Evolutionary conservation across 495 filamentous ascomycete species (phyloP).

Genomic region (Aspergillus conjunctus): DNA sequence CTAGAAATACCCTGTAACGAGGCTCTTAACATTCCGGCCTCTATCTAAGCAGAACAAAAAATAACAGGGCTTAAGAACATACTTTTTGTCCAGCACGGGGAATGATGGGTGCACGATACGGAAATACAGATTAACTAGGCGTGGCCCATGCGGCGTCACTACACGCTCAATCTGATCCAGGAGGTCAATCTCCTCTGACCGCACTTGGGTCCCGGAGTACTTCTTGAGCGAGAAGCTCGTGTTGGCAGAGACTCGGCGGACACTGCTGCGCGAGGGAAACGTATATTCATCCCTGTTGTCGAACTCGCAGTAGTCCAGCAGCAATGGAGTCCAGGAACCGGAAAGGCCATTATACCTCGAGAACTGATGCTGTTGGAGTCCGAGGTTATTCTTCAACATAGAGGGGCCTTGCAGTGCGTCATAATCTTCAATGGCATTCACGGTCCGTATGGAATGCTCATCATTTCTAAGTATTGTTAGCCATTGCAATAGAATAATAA

Average conservation of each 20-base stretch:
- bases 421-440: constrained; percentile 10
- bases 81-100: constrained; percentile 11
- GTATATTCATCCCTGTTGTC: constrained; percentile 11
- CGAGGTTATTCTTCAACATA: constrained; percentile 9
- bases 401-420: constrained; percentile 7
- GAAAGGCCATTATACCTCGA: constrained; percentile 10
- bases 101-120: constrained; percentile 13
- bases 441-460: constrained; percentile 8
- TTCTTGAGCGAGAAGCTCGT: constrained; percentile 14
- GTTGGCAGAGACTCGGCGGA: constrained; percentile 6
- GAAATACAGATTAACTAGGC: constrained; percentile 10
- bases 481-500: too few relatives aligned
- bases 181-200: constrained; percentile 9
- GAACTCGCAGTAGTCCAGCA: constrained; percentile 9
- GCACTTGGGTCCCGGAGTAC: constrained; percentile 8
- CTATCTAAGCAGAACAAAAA: too few relatives aligned
- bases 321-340: constrained; percentile 5
- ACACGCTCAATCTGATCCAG: constrained; percentile 12
- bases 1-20: constrained; percentile 4
- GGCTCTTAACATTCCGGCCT: not conserved
- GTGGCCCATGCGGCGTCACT: constrained; percentile 3
- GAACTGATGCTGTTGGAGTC: constrained; percentile 9
- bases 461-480: not conserved
- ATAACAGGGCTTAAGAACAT: not conserved
- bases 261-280: constrained; percentile 8